phyloP scores from a whole-genome alignment of 306 rosid species.

The Castanopsis chinensis region DNA sequence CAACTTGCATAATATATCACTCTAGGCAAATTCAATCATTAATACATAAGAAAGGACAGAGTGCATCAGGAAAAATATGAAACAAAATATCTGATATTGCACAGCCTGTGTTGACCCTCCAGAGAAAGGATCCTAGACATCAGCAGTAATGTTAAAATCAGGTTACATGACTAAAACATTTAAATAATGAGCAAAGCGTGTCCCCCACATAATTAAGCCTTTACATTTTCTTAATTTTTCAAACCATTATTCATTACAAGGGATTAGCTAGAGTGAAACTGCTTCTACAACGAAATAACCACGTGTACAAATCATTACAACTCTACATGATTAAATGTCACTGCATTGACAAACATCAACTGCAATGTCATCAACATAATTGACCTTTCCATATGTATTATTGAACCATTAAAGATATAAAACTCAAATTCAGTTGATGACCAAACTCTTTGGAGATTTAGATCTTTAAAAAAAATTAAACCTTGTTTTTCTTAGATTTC shows the following conservation, averaged over 20 bases:
- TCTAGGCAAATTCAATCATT: not conserved
- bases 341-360: not conserved
- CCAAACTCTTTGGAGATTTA: conserved; percentile 1
- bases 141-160: not conserved
- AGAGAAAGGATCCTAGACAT: not conserved
- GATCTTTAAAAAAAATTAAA: conserved; percentile 19
- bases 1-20: not conserved
- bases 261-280: not conserved
- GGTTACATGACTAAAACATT: not conserved
- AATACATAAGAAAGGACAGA: not conserved
- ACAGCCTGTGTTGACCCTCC: not conserved
- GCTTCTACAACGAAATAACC: not conserved
- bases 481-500: conserved; percentile 94
- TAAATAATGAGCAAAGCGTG: not conserved
- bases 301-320: not conserved
- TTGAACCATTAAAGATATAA: not conserved
- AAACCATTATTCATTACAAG: not conserved
- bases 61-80: not conserved
- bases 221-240: not conserved
- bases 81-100: not conserved
- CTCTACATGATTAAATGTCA: not conserved
- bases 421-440: conserved; percentile 3
- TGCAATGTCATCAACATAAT: not conserved
- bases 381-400: not conserved
- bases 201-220: not conserved